Evolutionary conservation across 2,329 filamentous ascomycete genomes (phyloP), one percentile per base, ranked within the genome.

Genomic region (Fusarium aywerte): DNA sequence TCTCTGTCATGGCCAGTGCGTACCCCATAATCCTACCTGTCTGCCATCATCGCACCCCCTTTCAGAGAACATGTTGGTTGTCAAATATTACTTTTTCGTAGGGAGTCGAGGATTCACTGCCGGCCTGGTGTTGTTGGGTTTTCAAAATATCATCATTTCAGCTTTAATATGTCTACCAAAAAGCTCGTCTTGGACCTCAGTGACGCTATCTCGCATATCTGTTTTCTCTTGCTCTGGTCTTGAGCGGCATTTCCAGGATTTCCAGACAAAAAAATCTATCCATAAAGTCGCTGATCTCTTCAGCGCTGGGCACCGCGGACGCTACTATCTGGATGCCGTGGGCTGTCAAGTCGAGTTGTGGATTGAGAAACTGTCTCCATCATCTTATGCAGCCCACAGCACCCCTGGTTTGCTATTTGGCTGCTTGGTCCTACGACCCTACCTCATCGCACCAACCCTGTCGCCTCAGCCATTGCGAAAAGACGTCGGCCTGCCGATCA

Each of bases 401-500:
- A 38, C 75, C 75, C 76, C 75, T 71, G 69, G 64, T 72, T 72
- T 63, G 40, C 36, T 60, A 50, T 42, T 61, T 47, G 58, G 61
- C 67, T 74, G 76, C 68, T 81, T 75, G 40, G 74, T 74, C 74
- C 76, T 76, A 71, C 72, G 69, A 75, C 75, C 77, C 77, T 78
- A 76, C 76, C 76, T 78, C 77, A 77, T 79, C 77, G 74, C 71
- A 73, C 72, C 77, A 82, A 80, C 81, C 79, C 80, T 77, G 78
- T 77, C 78, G 72, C 79, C 76, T 80, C 78, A 78, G 78, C 76
- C 78, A 79, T 78, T 79, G 79, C 76, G 76, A 80, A 79, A 80
- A 82, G 82, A 83, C 79, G 83, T 81, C 80, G 79, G 78, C 76
- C 75, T 82, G 84, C 81, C 83, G 84, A 86, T 86, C 84, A 79